Evolutionary conservation across 1,139 yeast species (phyloP).

Genomic region (Diutina rugosa): DNA sequence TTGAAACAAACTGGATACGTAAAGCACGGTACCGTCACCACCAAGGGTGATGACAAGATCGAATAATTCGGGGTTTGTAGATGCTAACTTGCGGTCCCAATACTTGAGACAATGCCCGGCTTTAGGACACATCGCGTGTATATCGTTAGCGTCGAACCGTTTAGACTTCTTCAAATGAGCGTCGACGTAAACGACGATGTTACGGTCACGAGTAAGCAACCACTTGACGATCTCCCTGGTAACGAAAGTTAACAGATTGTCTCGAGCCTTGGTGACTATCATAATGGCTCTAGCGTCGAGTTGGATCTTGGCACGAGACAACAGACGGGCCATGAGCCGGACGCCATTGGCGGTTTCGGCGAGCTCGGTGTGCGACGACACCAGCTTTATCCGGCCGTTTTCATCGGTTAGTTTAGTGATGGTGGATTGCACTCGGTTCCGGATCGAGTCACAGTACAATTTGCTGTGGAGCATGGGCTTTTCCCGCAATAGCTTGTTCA

Average conservation of each 20-base stretch:
- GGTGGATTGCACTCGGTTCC: slow-evolving; percentile 20
- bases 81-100: slow-evolving; percentile 56
- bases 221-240: slow-evolving; percentile 74
- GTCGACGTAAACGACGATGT: slow-evolving; percentile 60
- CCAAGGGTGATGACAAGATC: slow-evolving; percentile 75
- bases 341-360: slow-evolving; percentile 86
- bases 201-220: slow-evolving; percentile 37
- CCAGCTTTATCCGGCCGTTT: slow-evolving; percentile 16
- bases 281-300: slow-evolving; percentile 57
- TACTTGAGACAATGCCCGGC: slow-evolving; percentile 36
- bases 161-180: slow-evolving; percentile 43
- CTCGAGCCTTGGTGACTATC: slow-evolving; percentile 80
- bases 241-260: slow-evolving; percentile 57
- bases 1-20: slow-evolving; percentile 69
- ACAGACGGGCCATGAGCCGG: slow-evolving; percentile 61
- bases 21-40: slow-evolving; percentile 84
- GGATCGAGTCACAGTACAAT: slow-evolving; percentile 17
- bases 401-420: slow-evolving; percentile 18
- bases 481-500: slow-evolving; percentile 7
- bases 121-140: slow-evolving; percentile 26
- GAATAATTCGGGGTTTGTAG: slow-evolving; percentile 43
- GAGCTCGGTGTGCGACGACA: slow-evolving; percentile 56
- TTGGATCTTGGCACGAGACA: slow-evolving; percentile 62
- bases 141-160: slow-evolving; percentile 41
- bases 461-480: slow-evolving; percentile 24